Evolutionary conservation across 768 basidiomycete species (phyloP).

Genomic region (Coprinellus micaceus): DNA sequence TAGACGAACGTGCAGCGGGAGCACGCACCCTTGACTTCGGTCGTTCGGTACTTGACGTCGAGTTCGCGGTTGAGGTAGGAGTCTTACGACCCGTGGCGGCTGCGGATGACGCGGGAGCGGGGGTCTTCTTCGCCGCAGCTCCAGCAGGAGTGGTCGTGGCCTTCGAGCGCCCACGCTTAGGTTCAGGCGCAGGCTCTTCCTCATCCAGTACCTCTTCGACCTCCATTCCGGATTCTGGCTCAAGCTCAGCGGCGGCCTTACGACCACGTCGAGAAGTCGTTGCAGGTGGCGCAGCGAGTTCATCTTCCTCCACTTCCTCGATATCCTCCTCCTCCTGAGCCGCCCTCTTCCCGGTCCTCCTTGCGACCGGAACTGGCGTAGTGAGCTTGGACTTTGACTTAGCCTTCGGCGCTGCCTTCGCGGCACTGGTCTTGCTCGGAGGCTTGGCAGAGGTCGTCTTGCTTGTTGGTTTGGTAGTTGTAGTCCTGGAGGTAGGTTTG

Average conservation of each 20-base stretch:
- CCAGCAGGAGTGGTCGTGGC: background rate
- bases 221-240: background rate
- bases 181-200: too few relatives aligned
- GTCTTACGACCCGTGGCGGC: too few relatives aligned
- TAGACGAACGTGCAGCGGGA: background rate
- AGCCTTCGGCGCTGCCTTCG: background rate
- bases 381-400: background rate
- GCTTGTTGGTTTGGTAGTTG: conserved; percentile 1
- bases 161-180: too few relatives aligned
- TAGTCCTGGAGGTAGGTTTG: conserved; percentile 9
- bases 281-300: background rate
- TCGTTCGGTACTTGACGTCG: background rate
- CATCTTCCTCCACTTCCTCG: background rate
- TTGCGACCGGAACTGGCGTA: background rate
- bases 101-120: background rate
- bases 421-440: too few relatives aligned
- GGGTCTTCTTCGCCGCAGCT: background rate
- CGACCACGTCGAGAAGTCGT: background rate
- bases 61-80: background rate
- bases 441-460: background rate
- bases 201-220: too few relatives aligned
- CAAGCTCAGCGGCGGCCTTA: background rate
- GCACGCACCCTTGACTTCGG: background rate
- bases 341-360: background rate
- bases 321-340: conserved; percentile 3